Evolutionary conservation across 2,329 filamentous ascomycete genomes (phyloP).

Genomic region (Curvularia sp.): DNA sequence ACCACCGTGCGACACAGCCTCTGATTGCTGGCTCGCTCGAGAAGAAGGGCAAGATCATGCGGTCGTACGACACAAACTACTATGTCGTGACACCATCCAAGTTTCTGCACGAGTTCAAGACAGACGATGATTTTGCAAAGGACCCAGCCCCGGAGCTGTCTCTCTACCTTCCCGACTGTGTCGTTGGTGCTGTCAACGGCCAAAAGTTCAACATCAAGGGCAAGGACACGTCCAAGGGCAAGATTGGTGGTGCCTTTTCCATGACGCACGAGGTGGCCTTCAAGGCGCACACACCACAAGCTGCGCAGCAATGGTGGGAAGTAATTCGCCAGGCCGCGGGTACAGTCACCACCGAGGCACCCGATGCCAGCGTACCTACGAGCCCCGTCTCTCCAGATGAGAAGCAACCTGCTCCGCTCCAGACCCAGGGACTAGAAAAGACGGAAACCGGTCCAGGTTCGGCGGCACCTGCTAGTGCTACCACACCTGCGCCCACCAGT

Average conservation of each 20-base stretch:
- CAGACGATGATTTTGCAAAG: constrained; percentile 74
- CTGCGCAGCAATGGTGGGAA: constrained; percentile 85
- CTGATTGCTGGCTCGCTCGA: constrained; percentile 88
- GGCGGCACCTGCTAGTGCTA: constrained; percentile 14
- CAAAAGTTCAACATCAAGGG: constrained; percentile 95
- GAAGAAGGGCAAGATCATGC: constrained; percentile 87
- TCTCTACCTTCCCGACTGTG: constrained; percentile 89
- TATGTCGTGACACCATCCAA: constrained; percentile 89
- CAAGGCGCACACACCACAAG: constrained; percentile 81
- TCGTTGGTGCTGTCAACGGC: constrained; percentile 73
- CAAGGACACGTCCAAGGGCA: constrained; percentile 82
- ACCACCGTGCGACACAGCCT: constrained; percentile 78
- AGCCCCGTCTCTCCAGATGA: constrained; percentile 42
- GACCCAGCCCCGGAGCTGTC: constrained; percentile 86
- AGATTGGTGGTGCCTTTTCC: constrained; percentile 79
- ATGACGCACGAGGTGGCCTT: constrained; percentile 82
- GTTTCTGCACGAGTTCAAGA: constrained; percentile 96
- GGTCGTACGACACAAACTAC: constrained; percentile 79
- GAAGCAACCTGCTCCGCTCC: constrained; percentile 35
- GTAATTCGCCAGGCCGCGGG: constrained; percentile 70
- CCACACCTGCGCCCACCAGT: constrained; percentile 21
- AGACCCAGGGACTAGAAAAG: constrained; percentile 44
- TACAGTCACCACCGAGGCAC: constrained; percentile 52
- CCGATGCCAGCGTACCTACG: constrained; percentile 44
- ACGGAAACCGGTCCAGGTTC: constrained; percentile 19